These are phyloP conservation scores for Rhexocercosporidium sp. DNA, from an alignment of 2,329 filamentous ascomycete genomes.

Conservation along the genomic window DNA sequence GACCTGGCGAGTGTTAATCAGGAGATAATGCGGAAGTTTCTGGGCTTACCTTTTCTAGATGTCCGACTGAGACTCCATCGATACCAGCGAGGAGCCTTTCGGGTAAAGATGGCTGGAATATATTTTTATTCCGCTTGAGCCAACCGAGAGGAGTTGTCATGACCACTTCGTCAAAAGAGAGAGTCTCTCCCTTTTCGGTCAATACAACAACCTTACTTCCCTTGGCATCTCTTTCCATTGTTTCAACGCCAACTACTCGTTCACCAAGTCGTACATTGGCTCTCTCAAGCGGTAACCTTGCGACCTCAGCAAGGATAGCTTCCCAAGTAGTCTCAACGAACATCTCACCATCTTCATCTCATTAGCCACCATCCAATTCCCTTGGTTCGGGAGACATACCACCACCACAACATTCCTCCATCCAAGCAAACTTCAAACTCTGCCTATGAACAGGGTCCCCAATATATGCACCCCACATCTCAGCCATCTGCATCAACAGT, in stretches of 20 bases:
- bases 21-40: neutral
- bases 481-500: conserved; percentile 47
- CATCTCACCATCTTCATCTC: conserved; percentile 22
- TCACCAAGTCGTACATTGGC: conserved; percentile 21
- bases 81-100: conserved; percentile 51
- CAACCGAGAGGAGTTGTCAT: conserved; percentile 58
- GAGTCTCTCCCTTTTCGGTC: conserved; percentile 26
- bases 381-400: conserved; percentile 41
- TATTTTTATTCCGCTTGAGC: conserved; percentile 48
- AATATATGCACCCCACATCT: conserved; percentile 58
- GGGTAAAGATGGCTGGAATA: conserved; percentile 52
- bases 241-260: conserved; percentile 31
- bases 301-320: conserved; percentile 24
- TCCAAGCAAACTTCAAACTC: conserved; percentile 61
- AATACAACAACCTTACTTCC: conserved; percentile 25
- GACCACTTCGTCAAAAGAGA: conserved; percentile 50
- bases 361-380: neutral
- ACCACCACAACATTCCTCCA: conserved; percentile 62
- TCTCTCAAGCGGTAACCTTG: conserved; percentile 22
- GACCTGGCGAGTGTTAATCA: conserved; percentile 29
- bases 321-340: conserved; percentile 29
- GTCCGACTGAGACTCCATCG: conserved; percentile 45
- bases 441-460: conserved; percentile 55
- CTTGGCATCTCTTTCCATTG: conserved; percentile 1
- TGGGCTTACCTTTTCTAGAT: conserved; percentile 55